Evolutionary conservation across 129 eudicot species (phyloP).

Genomic region (Tagetes patula): DNA sequence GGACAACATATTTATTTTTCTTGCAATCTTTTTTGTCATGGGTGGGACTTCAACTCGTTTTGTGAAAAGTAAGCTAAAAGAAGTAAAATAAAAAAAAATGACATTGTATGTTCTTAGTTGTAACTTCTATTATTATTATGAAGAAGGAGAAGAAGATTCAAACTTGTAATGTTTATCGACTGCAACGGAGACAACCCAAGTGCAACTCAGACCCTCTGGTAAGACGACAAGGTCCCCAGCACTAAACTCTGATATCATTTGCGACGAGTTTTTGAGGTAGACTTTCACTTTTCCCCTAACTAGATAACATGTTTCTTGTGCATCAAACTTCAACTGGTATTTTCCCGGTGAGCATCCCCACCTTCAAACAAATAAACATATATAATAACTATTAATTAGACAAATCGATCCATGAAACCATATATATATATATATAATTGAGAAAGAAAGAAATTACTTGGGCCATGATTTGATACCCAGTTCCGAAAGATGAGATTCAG

Average conservation of each 20-base stretch:
- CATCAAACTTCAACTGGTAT: slow-evolving; percentile 84
- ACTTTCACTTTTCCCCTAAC: slow-evolving; percentile 80
- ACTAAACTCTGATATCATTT: slow-evolving; percentile 70
- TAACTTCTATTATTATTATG: no score
- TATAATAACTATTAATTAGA: no score
- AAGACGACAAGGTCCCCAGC: slow-evolving; percentile 86
- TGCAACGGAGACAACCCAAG: slow-evolving; percentile 88
- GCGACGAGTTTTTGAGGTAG: slow-evolving; percentile 62
- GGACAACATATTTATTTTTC: no score
- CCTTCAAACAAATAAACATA: slow-evolving; percentile 31
- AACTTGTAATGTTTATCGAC: slow-evolving; percentile 94
- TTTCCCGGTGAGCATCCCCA: slow-evolving; percentile 97
- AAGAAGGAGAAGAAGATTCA: slow-evolving; percentile 58
- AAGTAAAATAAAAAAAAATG: no score
- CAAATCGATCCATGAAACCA: background rate
- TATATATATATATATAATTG: background rate
- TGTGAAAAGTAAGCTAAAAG: no score
- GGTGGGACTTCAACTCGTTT: no score
- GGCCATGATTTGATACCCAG: slow-evolving; percentile 96
- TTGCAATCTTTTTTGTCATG: no score
- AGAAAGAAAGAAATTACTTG: slow-evolving; percentile 68
- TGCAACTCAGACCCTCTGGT: slow-evolving; percentile 92
- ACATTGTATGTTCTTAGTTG: no score
- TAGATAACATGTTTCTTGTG: slow-evolving; percentile 78
- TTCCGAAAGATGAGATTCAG: slow-evolving; percentile 70